Evolutionary conservation across 306 rosid genomes (phyloP).

Genomic region (Quercus gilva): DNA sequence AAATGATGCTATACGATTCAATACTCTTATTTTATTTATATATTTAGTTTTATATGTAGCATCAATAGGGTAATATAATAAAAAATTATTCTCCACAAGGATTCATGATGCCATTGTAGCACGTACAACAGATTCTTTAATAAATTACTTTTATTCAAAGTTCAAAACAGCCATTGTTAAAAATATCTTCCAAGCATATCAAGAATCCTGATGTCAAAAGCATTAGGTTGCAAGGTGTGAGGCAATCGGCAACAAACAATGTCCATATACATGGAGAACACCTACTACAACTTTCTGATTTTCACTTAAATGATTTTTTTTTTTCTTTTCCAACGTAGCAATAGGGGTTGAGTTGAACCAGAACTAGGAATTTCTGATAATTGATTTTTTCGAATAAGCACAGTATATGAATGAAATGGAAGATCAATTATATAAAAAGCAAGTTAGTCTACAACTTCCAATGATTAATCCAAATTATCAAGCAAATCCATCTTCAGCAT

Average conservation of each 20-base stretch:
- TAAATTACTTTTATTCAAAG: not conserved
- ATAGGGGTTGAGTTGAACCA: not conserved
- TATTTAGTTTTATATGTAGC: too few species aligned
- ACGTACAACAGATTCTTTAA: not conserved
- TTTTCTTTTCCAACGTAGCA: not conserved
- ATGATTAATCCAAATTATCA: not conserved
- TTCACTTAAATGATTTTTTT: not conserved
- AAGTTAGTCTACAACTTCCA: not conserved
- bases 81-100: not conserved
- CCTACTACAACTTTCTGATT: not conserved
- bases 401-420: not conserved
- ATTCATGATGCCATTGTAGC: not conserved
- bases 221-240: not conserved
- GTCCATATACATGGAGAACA: not conserved
- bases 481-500: not conserved
- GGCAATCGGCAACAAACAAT: not conserved
- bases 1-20: not conserved
- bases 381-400: too few species aligned
- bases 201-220: not conserved
- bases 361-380: too few species aligned
- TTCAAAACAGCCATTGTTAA: not conserved
- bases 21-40: not conserved
- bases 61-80: not conserved
- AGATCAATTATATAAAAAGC: not conserved
- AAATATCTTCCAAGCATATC: not conserved